Evolutionary conservation across 768 basidiomycete genomes (phyloP), one percentile per base, ranked within the genome.

Genomic region (Mycena leptocephala): DNA sequence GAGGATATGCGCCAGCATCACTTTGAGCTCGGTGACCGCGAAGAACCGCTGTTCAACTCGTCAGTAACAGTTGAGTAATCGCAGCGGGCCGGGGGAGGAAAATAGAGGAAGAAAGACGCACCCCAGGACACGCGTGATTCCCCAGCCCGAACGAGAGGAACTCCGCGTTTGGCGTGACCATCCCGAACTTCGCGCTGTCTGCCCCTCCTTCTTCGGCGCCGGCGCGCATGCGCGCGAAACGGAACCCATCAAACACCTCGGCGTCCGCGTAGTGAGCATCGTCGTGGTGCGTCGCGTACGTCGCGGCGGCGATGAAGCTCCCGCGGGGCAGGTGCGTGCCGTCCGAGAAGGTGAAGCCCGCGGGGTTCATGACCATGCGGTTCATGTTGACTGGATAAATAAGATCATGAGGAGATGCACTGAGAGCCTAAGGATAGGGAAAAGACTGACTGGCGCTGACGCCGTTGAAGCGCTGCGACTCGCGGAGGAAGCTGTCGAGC

Each of bases 1-100:
- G 28, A 91, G 76, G n/a, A 88, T 75, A 43, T 89, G 83, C 0
- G 89, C 88, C 51, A 91, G 69, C 83, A 90, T 86, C 0, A 84
- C 72, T 76, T 91, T 90, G 32, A 90, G 56, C 73, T 87, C 86
- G 10, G 73, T 79, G 0, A 87, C 83, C n/a, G n/a, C n/a, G n/a
- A n/a, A n/a, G n/a, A n/a, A n/a, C n/a, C n/a, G n/a, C n/a, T n/a
- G n/a, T n/a, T 53, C 5, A 26, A 55, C 7, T 28, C 24, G 26
- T 14, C 22, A 18, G n/a, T n/a, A n/a, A n/a, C n/a, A n/a, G 16
- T 6, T 55, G 53, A 55, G 53, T 6, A 26, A 55, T 24, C 5
- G 24, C 6, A 46, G 13, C 43, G 22, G 16, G 13, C 16, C 13
- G 18, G n/a, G n/a, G n/a, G n/a, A n/a, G n/a, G n/a, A n/a, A n/a